A percentile compares a stretch with the other conserved stretches of the same genome.
Conservation (phyloP, 23 red algal genomes). For the Chondrus crispus region DNA sequence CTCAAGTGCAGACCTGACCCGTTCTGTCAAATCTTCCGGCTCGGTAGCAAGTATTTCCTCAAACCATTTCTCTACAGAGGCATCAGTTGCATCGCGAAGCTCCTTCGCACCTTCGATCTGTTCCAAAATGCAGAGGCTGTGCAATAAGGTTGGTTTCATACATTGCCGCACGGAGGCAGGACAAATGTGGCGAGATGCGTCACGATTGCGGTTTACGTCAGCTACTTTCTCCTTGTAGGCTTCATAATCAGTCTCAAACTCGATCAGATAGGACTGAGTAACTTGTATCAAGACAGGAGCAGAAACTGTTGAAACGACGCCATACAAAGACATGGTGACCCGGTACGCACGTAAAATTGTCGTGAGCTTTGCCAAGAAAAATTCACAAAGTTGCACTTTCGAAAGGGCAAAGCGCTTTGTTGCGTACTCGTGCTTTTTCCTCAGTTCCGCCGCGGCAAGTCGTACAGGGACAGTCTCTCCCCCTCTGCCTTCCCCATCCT, state of each 20-base stretch:
- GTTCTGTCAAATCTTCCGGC: slow-evolving; percentile 11
- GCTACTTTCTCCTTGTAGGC: not conserved
- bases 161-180: slow-evolving; percentile 17
- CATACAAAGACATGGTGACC: too few species aligned
- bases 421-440: too few species aligned
- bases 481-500: too few species aligned
- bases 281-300: not conserved
- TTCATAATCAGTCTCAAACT: not conserved
- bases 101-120: slow-evolving; percentile 15
- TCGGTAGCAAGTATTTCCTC: not conserved
- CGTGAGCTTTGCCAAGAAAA: too few species aligned
- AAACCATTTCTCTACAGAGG: slow-evolving; percentile 12
- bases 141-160: not conserved
- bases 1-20: not conserved
- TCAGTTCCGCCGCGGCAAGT: too few species aligned
- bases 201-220: not conserved
- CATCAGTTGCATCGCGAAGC: slow-evolving; percentile 21
- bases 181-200: not conserved
- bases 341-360: too few species aligned
- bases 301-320: slow-evolving; percentile 13
- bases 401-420: too few species aligned
- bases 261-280: slow-evolving; percentile 4
- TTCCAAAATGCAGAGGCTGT: slow-evolving; percentile 16
- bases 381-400: too few species aligned
- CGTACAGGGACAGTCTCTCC: too few species aligned